A percentile compares a stretch with the other conserved stretches of the same genome.
Evolutionary conservation across 2,329 filamentous ascomycete species (phyloP).

Genomic region (Fusarium humuli): DNA sequence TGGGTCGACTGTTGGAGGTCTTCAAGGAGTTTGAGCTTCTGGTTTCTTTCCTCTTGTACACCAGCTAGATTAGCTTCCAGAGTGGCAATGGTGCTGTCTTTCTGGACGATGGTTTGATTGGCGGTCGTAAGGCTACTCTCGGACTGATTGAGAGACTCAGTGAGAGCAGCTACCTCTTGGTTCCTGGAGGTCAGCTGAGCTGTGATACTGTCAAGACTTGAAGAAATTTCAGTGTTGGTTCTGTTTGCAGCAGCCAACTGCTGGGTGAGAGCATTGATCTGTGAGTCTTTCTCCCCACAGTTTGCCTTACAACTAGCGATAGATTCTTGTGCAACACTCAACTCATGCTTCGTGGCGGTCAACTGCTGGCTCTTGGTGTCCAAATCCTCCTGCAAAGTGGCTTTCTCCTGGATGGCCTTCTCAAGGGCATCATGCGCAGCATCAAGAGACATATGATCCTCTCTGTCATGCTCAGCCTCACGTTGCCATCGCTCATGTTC

Average conservation of each 20-base stretch:
- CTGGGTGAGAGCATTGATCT: not conserved
- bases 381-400: not conserved
- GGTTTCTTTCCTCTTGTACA: not conserved
- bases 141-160: not conserved
- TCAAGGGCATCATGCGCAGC: not conserved
- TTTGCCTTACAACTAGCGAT: not conserved
- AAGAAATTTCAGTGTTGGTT: not conserved
- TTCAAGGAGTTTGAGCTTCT: not conserved
- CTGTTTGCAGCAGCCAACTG: not conserved
- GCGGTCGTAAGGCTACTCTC: not conserved
- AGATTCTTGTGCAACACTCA: not conserved
- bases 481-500: slow-evolving; percentile 1
- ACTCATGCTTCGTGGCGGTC: not conserved
- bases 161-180: not conserved
- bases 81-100: not conserved
- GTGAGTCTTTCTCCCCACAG: not conserved
- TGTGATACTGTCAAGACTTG: not conserved
- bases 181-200: not conserved
- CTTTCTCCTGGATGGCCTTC: not conserved
- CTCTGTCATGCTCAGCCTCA: not conserved
- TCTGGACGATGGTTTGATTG: not conserved
- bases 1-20: not conserved
- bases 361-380: not conserved
- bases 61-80: not conserved
- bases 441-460: not conserved